Evolutionary conservation across 2,329 filamentous ascomycete genomes (phyloP), one percentile per base, ranked within the genome.

Genomic region (Aspergillus hiratsukae): DNA sequence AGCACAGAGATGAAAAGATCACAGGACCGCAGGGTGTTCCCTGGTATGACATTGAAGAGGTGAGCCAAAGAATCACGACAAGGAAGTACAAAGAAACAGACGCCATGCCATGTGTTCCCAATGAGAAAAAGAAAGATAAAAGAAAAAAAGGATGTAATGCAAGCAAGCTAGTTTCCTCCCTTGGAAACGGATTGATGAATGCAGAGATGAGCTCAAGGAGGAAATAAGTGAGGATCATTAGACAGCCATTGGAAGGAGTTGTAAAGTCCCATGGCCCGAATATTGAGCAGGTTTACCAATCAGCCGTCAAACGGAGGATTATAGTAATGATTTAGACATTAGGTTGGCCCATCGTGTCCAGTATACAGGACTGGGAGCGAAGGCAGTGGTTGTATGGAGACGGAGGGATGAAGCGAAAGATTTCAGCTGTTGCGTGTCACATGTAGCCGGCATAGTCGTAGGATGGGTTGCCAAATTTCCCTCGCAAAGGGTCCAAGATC

Each of bases 401-500:
- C 19, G 19, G 8, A 27, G 29, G 40, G 28, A 31, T 49, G 37
- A 52, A 48, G 17, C 28, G 40, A 45, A 53, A 3, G 49, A 58
- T 58, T 60, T 45, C 64, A 54, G 40, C 66, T 61, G 62, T 66
- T 70, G 54, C 23, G 23, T 49, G 62, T 62, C 41, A 69, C 61
- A 56, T 49, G 37, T 68, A 69, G 52, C 51, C 56, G 23, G 70
- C 52, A 31, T 72, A 72, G 50, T 70, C 69, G 49, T 66, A 72
- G 4, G 69, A 57, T 45, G 66, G 63, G 14, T 58, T 62, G 48
- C 63, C 59, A 57, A 67, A 68, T 52, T 70, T 72, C 23, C 57
- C 56, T 48, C 68, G 58, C 56, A 69, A 46, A 1, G 69, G 62
- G 21, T 69, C 66, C 40, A 70, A 41, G 11, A 59, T 52, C 23